Evolutionary conservation across 805 yeast species (phyloP).

Genomic region (Yamadazyma phyllophila): DNA sequence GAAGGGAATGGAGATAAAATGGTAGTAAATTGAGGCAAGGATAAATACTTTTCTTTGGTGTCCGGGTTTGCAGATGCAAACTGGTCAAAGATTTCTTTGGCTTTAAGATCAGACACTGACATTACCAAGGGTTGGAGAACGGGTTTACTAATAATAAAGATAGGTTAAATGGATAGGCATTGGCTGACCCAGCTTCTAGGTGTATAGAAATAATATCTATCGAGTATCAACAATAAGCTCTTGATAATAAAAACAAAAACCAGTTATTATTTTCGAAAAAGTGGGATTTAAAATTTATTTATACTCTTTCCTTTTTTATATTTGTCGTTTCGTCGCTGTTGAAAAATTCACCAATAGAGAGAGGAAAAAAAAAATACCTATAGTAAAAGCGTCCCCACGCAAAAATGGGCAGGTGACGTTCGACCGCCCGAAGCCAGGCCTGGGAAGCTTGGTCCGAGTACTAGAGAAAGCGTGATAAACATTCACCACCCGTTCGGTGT

Average conservation of each 20-base stretch:
- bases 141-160: neutral
- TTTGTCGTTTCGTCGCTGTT: slow-evolving; percentile 2
- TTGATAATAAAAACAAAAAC: slow-evolving; percentile 2
- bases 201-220: neutral
- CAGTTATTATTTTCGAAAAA: neutral
- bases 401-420: neutral
- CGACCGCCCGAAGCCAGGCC: too few relatives aligned
- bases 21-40: slow-evolving; percentile 36
- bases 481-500: neutral
- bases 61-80: slow-evolving; percentile 30
- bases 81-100: slow-evolving; percentile 37
- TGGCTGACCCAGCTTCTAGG: neutral
- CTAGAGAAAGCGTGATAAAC: too few relatives aligned
- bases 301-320: slow-evolving; percentile 5
- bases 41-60: slow-evolving; percentile 23
- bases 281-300: slow-evolving; percentile 8
- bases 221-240: neutral
- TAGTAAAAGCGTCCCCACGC: neutral
- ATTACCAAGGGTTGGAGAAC: neutral
- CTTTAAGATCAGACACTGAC: slow-evolving; percentile 20
- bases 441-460: too few relatives aligned
- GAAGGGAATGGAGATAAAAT: slow-evolving; percentile 41
- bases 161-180: neutral
- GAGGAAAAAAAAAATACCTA: neutral
- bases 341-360: slow-evolving; percentile 6